Evolutionary conservation across 2,329 filamentous ascomycete genomes (phyloP).

Genomic region (Fusarium illudens): DNA sequence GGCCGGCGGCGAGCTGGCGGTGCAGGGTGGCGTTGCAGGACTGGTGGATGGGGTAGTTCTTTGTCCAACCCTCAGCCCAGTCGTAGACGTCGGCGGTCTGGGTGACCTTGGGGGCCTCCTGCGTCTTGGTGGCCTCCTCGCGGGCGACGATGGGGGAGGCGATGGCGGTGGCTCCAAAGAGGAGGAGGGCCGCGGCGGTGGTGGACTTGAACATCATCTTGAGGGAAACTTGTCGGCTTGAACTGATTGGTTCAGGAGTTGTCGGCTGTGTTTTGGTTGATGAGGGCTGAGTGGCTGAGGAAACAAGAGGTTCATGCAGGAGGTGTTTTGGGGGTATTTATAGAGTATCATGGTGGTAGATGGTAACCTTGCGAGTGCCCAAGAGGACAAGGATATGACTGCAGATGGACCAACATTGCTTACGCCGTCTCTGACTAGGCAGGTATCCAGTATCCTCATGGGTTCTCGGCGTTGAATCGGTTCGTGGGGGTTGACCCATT

Average conservation of each 20-base stretch:
- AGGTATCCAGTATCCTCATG: neutral
- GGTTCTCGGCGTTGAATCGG: neutral
- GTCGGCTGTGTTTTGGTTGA: neutral
- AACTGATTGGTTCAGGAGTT: conserved; percentile 11
- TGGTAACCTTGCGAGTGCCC: neutral
- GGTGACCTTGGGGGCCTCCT: conserved; percentile 25
- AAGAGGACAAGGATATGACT: neutral
- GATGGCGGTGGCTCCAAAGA: conserved; percentile 38
- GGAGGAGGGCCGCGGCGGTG: conserved; percentile 29
- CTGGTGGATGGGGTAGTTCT: conserved; percentile 62
- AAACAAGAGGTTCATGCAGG: conserved; percentile 11
- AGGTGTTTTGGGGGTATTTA: conserved; percentile 29
- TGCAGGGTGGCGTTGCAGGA: conserved; percentile 72
- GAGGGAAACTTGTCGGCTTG: neutral
- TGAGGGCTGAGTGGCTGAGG: conserved; percentile 30
- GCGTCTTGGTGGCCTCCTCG: conserved; percentile 36
- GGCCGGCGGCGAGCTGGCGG: conserved; percentile 62
- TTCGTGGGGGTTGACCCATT: conserved; percentile 19
- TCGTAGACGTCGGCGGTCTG: conserved; percentile 39
- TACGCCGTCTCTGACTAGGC: neutral
- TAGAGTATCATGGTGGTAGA: neutral
- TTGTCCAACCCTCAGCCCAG: conserved; percentile 47
- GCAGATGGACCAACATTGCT: neutral
- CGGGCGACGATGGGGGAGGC: conserved; percentile 44
- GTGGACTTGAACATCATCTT: conserved; percentile 43